Base-by-base conservation (phyloP, 495 filamentous ascomycete species). In the Aspergillus saccharolyticus region DNA sequence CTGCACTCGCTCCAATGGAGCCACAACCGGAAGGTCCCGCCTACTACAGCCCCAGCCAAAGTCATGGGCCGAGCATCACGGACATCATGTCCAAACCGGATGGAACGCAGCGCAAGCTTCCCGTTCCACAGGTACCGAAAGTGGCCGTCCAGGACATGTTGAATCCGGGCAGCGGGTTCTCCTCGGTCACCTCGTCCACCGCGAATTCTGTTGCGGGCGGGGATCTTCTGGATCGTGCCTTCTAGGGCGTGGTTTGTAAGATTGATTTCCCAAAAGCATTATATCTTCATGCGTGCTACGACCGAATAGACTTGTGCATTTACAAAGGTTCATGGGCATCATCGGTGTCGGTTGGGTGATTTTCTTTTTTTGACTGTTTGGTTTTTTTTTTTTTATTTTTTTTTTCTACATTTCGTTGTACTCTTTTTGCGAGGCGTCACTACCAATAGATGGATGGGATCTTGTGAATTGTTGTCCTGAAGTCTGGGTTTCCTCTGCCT, bases 51-150 rank as follows among this genome's bases (percentile, higher is more conserved):
- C 77, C 83, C 28, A 72, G 78, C 28, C 72, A 70, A 21, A 67
- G 67, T 25, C 65, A 74, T 59, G 90, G 91, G 12, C 81, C 93
- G 18, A 86, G 89, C 39, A 85, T 98, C 57, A 90, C 83, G 58
- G 93, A 98, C 63, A 97, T 98, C 69, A 94, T 98, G 75, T 89
- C 85, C 59, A 86, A 86, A 55, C 79, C 89, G 1, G 91, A 96
- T 58, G 89, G 91, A 19, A 83, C 86, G n/a, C 87, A 92, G 66
- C 77, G 94, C 60, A 97, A 97, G 73, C 78, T 98, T n/a, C 94
- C 94, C 0, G 87, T 95, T n/a, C 90, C 90, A 6, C 84, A 87
- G 70, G 81, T 91, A 2, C 91, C 90, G 52, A 95, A 92, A 66
- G 88, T 96, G 17, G 86, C 89, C 1, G 89, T 96, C 4, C 90